These are phyloP conservation scores for Neofusicoccum sp. DNA, from an alignment of 2,329 filamentous ascomycete genomes.

Conservation along the genomic window DNA sequence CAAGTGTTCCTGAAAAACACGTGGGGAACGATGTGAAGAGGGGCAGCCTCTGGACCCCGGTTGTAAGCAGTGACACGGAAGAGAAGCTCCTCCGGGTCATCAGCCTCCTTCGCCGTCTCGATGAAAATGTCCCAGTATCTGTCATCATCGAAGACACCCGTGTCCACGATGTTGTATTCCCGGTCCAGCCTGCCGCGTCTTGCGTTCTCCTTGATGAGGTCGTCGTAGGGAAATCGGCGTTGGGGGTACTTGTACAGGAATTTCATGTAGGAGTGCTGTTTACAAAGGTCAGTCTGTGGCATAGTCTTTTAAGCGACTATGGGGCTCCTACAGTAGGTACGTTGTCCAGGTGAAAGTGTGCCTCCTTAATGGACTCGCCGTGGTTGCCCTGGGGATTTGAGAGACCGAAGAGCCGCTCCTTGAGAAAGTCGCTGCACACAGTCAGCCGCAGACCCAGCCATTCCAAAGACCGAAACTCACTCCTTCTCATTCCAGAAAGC, in stretches of 20 bases:
- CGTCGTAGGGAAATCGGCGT: constrained; percentile 84
- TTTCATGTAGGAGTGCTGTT: constrained; percentile 96
- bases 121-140: constrained; percentile 97
- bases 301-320: constrained; percentile 18
- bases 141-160: constrained; percentile 81
- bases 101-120: constrained; percentile 90
- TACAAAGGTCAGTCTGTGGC: constrained; percentile 23
- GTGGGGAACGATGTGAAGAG: constrained; percentile 89
- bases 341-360: constrained; percentile 94
- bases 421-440: constrained; percentile 72
- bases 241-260: constrained; percentile 98
- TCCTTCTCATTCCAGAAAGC: constrained; percentile 98
- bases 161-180: constrained; percentile 92
- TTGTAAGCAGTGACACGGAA: constrained; percentile 98
- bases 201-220: constrained; percentile 81
- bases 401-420: constrained; percentile 90
- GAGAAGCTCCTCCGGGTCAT: constrained; percentile 85
- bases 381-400: constrained; percentile 97
- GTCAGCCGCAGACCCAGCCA: constrained; percentile 38
- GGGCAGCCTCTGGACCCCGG: constrained; percentile 83
- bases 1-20: constrained; percentile 98
- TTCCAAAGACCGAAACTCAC: constrained; percentile 50
- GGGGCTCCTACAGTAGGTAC: constrained; percentile 63
- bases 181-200: constrained; percentile 70
- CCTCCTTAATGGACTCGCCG: constrained; percentile 95